Evolutionary conservation across 805 yeast genomes (phyloP), one percentile per base, ranked within the genome.

Genomic region (Yarrowia deformans): DNA sequence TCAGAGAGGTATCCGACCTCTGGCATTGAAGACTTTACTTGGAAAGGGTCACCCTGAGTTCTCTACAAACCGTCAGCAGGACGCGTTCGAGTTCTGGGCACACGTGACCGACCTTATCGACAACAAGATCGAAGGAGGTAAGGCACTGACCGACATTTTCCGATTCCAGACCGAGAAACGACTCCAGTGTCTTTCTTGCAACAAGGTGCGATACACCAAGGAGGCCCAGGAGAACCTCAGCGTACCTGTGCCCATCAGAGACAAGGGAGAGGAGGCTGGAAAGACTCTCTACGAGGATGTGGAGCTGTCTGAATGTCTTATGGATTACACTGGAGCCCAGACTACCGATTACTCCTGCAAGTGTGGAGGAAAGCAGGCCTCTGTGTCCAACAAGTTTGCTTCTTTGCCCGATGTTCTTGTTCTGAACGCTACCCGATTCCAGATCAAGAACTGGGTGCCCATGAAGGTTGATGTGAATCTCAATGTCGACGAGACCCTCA

Each of bases 391-490:
- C 35, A 84, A 84, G 1, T 84, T 93, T 73, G 82, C 81, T 70
- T 81, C 91, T 0, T 88, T 81, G 72, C 99, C 99, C 0, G 80
- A 86, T n/a, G 83, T 84, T 12, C 80, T 95, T 37, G 84, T 91
- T 4, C 81, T 91, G 0, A 88, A 88, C 71, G 90, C 92, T 2
- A 89, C 91, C 71, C 83, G 98, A 74, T 91, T 94, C 69, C 87
- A 89, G 71, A 79, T 96, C 45, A 90, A 88, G 54, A 91, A 92
- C 75, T 95, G 98, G 98, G 90, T 88, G 1, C 98, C 98, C 0
- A 82, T 86, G 0, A 95, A 95, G 77, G 83, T 90, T 0, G 89
- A 87, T 70, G 90, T 89, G 6, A 96, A 96, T 1, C 82, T 94
- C 14, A 78, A 74, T 64, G 72, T 86, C 75, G 80, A 89, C 75